These are phyloP conservation scores for Beauveria scarabaeidicola DNA, from an alignment of 2,329 filamentous ascomycete species.

Conservation along the genomic window DNA sequence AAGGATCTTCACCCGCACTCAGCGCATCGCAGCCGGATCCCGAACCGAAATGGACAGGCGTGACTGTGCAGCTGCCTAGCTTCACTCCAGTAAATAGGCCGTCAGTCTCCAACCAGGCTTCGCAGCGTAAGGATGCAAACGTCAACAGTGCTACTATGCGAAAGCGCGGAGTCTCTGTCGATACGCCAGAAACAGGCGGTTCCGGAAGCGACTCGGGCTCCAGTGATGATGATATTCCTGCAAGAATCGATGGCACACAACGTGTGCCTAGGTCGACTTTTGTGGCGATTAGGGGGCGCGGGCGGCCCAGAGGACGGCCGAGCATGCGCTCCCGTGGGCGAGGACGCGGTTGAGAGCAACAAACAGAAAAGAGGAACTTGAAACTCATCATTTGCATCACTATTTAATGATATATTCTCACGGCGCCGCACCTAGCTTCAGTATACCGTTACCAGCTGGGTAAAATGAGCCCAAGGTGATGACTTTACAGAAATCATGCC, in stretches of 20 bases:
- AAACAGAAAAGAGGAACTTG: neutral
- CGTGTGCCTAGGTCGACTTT: neutral
- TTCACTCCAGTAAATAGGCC: slow-evolving; percentile 2
- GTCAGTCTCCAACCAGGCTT: neutral
- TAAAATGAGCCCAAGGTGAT: too few relatives aligned
- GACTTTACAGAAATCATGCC: too few relatives aligned
- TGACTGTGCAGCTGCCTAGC: slow-evolving; percentile 3
- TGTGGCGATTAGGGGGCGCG: slow-evolving; percentile 13
- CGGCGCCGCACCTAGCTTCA: too few relatives aligned
- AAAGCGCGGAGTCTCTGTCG: neutral
- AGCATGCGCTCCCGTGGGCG: slow-evolving; percentile 3
- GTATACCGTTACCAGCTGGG: too few relatives aligned
- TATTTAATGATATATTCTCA: neutral
- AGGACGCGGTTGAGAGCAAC: neutral
- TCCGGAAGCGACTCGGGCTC: slow-evolving; percentile 2
- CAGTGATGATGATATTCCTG: slow-evolving; percentile 14
- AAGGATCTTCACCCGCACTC: neutral
- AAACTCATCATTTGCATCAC: neutral
- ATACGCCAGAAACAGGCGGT: neutral
- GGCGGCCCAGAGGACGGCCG: slow-evolving; percentile 17
- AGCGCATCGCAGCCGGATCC: neutral
- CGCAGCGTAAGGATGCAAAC: neutral
- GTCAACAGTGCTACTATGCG: neutral
- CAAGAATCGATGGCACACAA: slow-evolving; percentile 1
- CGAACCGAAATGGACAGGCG: neutral